phyloP scores from a whole-genome alignment of 129 eudicot genomes.

The Smallanthus sonchifolius region DNA sequence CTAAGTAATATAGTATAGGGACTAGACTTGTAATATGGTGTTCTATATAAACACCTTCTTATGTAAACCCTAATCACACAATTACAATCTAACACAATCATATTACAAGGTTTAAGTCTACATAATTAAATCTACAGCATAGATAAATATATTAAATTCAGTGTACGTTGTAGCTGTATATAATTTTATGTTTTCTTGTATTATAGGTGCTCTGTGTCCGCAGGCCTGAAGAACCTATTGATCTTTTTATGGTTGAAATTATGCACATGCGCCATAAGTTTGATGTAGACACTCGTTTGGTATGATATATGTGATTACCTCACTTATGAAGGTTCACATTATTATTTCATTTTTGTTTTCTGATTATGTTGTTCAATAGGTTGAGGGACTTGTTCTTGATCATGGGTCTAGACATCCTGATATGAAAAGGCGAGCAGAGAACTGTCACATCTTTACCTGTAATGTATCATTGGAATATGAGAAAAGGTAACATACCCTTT shows the following conservation, averaged over 20 bases:
- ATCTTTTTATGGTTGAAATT: constrained; percentile 97
- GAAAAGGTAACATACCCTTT: constrained; percentile 58
- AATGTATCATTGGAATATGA: constrained; percentile 95
- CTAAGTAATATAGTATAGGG: no score
- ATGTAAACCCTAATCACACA: no score
- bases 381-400: constrained; percentile 98
- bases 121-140: neutral
- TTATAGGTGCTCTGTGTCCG: constrained; percentile 86
- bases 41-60: no score
- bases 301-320: constrained; percentile 28
- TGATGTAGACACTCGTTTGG: constrained; percentile 98
- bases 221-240: constrained; percentile 89
- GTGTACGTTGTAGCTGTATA: neutral
- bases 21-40: no score
- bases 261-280: constrained; percentile 99
- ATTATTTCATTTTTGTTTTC: neutral
- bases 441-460: constrained; percentile 81
- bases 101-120: no score
- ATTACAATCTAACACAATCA: no score
- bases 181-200: neutral
- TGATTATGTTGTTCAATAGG: constrained; percentile 38
- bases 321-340: neutral
- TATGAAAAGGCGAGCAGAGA: constrained; percentile 98
- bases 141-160: neutral
- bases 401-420: constrained; percentile 99